Percentiles rank a stretch among this genome's conserved stretches.
These are phyloP conservation scores for Kuraishia hungarica DNA, from an alignment of 805 yeast species.

Conservation along the genomic window DNA sequence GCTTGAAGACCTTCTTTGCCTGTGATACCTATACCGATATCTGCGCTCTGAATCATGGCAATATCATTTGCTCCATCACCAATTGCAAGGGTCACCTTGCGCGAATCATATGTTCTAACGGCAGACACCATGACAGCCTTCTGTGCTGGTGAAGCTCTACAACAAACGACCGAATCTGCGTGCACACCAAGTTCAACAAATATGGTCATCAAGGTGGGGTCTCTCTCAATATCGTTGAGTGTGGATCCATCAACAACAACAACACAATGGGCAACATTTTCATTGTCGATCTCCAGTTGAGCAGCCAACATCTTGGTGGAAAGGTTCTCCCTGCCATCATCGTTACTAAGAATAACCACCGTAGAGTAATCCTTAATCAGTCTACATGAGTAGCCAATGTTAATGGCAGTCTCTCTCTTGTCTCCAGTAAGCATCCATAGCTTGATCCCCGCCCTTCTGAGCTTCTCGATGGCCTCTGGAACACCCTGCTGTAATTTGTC, in stretches of 20 bases:
- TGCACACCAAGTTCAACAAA: slow-evolving; percentile 81
- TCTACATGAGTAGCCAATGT: slow-evolving; percentile 91
- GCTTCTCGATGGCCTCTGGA: slow-evolving; percentile 85
- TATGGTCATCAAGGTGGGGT: slow-evolving; percentile 60
- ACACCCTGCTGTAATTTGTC: slow-evolving; percentile 97
- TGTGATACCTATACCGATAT: slow-evolving; percentile 94
- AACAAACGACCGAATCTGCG: slow-evolving; percentile 86
- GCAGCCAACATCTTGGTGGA: slow-evolving; percentile 67
- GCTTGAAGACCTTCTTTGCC: slow-evolving; percentile 98
- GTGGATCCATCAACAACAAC: slow-evolving; percentile 94
- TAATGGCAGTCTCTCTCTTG: slow-evolving; percentile 95
- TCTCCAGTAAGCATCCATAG: slow-evolving; percentile 99
- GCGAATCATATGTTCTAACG: slow-evolving; percentile 62
- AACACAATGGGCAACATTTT: slow-evolving; percentile 87
- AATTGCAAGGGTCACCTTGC: slow-evolving; percentile 82
- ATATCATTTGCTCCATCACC: slow-evolving; percentile 99
- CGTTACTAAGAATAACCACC: slow-evolving; percentile 53
- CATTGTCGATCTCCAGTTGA: slow-evolving; percentile 60
- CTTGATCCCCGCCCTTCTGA: slow-evolving; percentile 87
- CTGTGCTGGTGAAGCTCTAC: slow-evolving; percentile 96
- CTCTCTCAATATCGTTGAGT: slow-evolving; percentile 60
- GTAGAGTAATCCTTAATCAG: slow-evolving; percentile 90
- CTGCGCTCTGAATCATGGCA: slow-evolving; percentile 98
- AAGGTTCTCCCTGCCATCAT: slow-evolving; percentile 39
- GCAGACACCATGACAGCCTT: slow-evolving; percentile 82